Base-by-base conservation (phyloP, 2,329 filamentous ascomycete species). In the Fonsecaea pedrosoi region DNA sequence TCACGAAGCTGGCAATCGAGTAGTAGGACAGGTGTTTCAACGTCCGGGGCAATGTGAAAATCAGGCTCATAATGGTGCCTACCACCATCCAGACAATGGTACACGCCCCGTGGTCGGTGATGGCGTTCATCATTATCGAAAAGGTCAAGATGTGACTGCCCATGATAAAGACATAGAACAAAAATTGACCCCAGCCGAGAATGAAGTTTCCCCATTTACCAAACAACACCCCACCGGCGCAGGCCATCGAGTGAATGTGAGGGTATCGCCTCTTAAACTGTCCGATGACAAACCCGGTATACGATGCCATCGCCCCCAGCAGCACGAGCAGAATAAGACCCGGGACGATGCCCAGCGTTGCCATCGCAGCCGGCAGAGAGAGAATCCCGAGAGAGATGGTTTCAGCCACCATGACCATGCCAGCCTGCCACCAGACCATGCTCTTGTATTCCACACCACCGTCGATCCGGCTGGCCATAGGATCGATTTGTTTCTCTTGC, bases 111-210 rank as follows among this genome's bases (percentile, higher is more conserved):
- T 90, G 84, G 2, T 84, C 77, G 2, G 87, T 88, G 62, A 92
- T 81, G 60, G 83, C 86, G 72, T 88, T 87, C 78, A 91, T 86
- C 71, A 89, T 89, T 72, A 91, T 88, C 53, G 84, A 84, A 69
- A 91, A 91, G 0, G 88, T 90, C 68, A 92, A 80, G 62, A 90
- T 82, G 77, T 92, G 90, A 13, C 89, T 90, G 50, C 86, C 87
- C 77, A 90, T 88, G 72, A 91, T 84, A 78, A 92, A 90, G 64
- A 89, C 78, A 54, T 92, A 80, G 76, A 91, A 87, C 21, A 91
- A 76, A 18, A 85, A 79, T 72, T 90, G 88, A 71, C 85, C 87
- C 70, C 81, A 77, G 32, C 87, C 87, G 54, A 90, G 80, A 35
- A 92, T 71, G 75, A 90, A 86, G 67, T 87, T 85, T 0, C 88